phyloP scores from a whole-genome alignment of 352 stramenopile genomes.

The Elongisporangium prolatum region DNA sequence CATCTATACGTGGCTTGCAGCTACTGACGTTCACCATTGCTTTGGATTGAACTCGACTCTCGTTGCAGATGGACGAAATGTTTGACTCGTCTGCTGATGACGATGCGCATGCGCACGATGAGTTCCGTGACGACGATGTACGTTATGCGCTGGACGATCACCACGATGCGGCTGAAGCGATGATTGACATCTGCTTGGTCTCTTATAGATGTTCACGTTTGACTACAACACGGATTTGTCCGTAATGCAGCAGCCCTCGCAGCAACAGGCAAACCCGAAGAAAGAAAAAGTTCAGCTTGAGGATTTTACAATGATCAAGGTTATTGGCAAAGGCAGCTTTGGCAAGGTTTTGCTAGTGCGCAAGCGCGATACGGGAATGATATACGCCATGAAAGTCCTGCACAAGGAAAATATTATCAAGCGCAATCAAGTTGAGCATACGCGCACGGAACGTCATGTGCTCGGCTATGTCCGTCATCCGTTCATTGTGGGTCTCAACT shows the following conservation, averaged over 20 bases:
- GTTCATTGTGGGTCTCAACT: conserved; percentile 96
- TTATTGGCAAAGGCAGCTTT: conserved; percentile 96
- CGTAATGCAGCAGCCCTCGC: conserved; percentile 21
- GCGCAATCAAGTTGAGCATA: conserved; percentile 98
- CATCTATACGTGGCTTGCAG: no score
- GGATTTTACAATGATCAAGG: conserved; percentile 96
- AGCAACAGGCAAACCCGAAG: conserved; percentile 28
- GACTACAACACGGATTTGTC: conserved; percentile 62
- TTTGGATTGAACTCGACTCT: no score
- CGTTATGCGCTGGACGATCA: conserved; percentile 7
- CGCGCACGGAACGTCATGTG: conserved; percentile 96
- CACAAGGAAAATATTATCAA: conserved; percentile 99
- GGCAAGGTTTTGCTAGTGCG: conserved; percentile 96
- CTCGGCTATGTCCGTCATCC: conserved; percentile 96
- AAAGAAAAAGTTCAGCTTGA: conserved; percentile 86
- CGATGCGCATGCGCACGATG: conserved; percentile 38
- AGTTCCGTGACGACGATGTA: conserved; percentile 51
- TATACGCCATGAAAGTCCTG: conserved; percentile 99
- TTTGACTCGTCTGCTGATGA: conserved; percentile 71
- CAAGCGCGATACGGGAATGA: conserved; percentile 89
- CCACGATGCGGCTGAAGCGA: not conserved
- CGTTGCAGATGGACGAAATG: conserved; percentile 66
- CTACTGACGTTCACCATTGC: no score
- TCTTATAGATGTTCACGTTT: conserved; percentile 63
- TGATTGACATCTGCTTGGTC: conserved; percentile 5